These are phyloP conservation scores for Phascolomyces articulosus DNA, from an alignment of 371 early-diverging fungal species.

Conservation along the genomic window DNA sequence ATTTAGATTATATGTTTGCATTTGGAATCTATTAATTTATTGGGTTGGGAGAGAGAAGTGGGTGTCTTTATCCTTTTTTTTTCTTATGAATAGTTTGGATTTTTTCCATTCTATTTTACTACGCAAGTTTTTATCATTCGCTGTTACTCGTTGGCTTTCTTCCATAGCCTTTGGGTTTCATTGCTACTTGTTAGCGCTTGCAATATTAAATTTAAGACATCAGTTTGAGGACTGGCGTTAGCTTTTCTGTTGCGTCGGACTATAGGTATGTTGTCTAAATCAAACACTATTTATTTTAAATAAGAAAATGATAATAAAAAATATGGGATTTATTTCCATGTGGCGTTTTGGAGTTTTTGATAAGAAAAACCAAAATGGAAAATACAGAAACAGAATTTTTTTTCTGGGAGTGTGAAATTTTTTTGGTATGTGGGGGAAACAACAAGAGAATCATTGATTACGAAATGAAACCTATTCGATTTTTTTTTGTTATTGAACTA, in stretches of 20 bases:
- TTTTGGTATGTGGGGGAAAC: too few relatives aligned
- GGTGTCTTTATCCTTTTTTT: neutral
- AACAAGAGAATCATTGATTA: too few relatives aligned
- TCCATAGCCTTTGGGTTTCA: neutral
- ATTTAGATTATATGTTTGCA: too few relatives aligned
- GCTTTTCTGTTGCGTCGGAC: constrained; percentile 1
- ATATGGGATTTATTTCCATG: too few relatives aligned
- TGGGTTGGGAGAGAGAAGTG: neutral
- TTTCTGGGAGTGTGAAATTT: too few relatives aligned
- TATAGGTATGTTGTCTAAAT: neutral
- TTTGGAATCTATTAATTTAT: too few relatives aligned
- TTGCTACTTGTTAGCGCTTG: constrained; percentile 2
- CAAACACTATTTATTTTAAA: neutral
- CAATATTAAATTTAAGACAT: constrained; percentile 1
- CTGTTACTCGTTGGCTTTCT: constrained; percentile 7
- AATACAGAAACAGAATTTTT: too few relatives aligned
- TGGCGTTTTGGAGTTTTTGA: too few relatives aligned
- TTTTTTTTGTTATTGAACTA: too few relatives aligned
- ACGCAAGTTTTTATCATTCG: constrained; percentile 8
- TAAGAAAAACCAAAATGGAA: too few relatives aligned
- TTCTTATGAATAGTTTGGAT: neutral
- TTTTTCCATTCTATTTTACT: neutral
- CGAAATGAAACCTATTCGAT: too few relatives aligned
- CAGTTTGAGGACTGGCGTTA: constrained; percentile 6
- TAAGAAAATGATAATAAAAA: neutral